Conservation (phyloP, 305 asterid genomes). For the Petunia hybrid region DNA sequence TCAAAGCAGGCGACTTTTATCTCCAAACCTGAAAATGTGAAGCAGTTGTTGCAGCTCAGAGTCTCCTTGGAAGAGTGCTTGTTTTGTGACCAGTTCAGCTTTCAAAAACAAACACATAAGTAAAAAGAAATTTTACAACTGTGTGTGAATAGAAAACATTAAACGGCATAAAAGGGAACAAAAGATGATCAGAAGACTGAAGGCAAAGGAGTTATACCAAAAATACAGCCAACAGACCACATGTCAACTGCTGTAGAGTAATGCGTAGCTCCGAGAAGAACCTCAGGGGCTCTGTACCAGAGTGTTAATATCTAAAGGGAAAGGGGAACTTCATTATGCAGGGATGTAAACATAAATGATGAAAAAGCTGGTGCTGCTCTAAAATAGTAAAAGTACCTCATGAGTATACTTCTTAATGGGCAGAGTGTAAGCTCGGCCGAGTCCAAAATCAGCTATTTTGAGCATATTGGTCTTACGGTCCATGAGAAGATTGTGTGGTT, state of each 20-base stretch:
- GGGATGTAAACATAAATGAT: not conserved
- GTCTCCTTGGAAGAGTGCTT: slow-evolving; percentile 91
- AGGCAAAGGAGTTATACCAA: slow-evolving; percentile 57
- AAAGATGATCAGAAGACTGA: not conserved
- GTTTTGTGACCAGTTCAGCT: slow-evolving; percentile 94
- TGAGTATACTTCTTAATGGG: slow-evolving; percentile 98
- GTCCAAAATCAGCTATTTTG: slow-evolving; percentile 95
- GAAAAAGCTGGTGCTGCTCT: slow-evolving; percentile 3
- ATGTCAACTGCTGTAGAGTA: slow-evolving; percentile 97
- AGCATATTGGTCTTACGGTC: slow-evolving; percentile 88
- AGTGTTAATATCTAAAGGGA: slow-evolving; percentile 84
- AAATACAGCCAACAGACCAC: slow-evolving; percentile 98
- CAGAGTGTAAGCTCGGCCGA: slow-evolving; percentile 88
- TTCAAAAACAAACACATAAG: slow-evolving; percentile 27
- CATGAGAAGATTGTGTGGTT: slow-evolving; percentile 97
- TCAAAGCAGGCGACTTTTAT: not conserved
- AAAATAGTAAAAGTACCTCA: slow-evolving; percentile 54
- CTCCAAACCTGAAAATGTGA: slow-evolving; percentile 84
- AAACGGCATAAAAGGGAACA: not conserved
- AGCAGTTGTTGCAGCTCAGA: slow-evolving; percentile 97
- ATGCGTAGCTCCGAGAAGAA: slow-evolving; percentile 92
- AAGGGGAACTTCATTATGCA: not conserved
- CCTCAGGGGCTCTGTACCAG: slow-evolving; percentile 99
- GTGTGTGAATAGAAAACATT: too few species aligned
- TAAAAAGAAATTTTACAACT: not conserved